Base-by-base conservation (phyloP, 2,329 filamentous ascomycete genomes). In the Ophiostoma tasmaniense region DNA sequence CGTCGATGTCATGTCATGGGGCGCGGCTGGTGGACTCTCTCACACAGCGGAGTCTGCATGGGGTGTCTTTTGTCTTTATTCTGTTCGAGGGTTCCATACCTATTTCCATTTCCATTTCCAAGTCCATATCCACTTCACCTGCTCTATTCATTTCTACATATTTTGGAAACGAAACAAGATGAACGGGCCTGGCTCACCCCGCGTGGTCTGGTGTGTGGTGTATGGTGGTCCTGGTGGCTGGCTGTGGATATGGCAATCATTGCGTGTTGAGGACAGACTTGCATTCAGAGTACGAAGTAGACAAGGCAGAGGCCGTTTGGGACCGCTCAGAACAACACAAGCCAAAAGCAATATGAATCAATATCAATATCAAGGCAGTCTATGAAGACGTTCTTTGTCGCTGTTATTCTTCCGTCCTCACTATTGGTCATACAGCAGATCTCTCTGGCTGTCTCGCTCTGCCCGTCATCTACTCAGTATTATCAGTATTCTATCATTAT, bases 31-130 rank as follows among this genome's bases (percentile, higher is more conserved):
- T 30, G 42, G 37, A n/a, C 66, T 64, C 42, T 50, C 14, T 50
- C 37, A 28, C 52, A 45, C 55, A 55, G 67, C 67, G 67, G 67
- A 68, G 67, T 22, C 33, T 65, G 67, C 30, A 68, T 66, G 62
- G 61, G 67, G 39, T 30, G 35, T 39, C 45, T 66, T 68, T 22
- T 42, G 13, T 64, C 25, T 64, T 64, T 39, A n/a, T 22, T 37
- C 14, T 37, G 7, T n/a, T 20, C 3, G 20, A n/a, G n/a, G n/a
- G n/a, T 17, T 30, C 20, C 25, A n/a, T 59, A 17, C 20, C 55
- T 25, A 59, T 45, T 45, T 20, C 42, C 4, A 45, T 10, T 55
- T 55, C 50, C 55, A 59, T 25, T 59, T 30, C 5, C n/a, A n/a
- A n/a, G 22, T 28, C 10, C 6, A n/a, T n/a, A 3, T 59, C 11